Evolutionary conservation across 139 green algal species (phyloP), one percentile per base, ranked within the genome.

Genomic region (Asterochloris erici): DNA sequence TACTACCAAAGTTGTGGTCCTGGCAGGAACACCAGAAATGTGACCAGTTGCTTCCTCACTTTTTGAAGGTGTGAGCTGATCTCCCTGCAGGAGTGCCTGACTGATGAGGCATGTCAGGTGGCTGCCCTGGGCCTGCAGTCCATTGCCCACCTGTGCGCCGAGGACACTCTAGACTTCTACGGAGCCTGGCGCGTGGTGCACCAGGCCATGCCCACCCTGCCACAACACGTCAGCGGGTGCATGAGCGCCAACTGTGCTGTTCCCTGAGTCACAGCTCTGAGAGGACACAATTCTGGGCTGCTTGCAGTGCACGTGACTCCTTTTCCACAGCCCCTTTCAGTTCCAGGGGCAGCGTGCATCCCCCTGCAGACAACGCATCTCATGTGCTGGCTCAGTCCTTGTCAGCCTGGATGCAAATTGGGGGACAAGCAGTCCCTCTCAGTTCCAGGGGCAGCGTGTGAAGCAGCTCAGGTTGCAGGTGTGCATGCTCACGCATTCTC

Each of bases 101-200:
- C 63, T 15, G 77, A 81, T 27, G 29, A 23, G 19, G 68, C 28
- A 29, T 62, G 61, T 63, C n/a, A 62, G 62, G 77, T 74, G 13
- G 63, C 77, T 27, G 27, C 63, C 47, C 27, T 81, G 73, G 77
- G 77, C n/a, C 77, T 81, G 77, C 63, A 73, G 77, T 62, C 77
- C 61, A 74, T 81, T 62, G 77, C 77, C 62, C 63, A 73, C n/a
- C 63, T 81, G 26, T 81, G 77, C 62, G 63, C 68, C 15, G 63
- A 63, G 68, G 77, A 81, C 61, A 63, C 69, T 28, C 63, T 81
- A 64, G 77, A 81, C 61, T 81, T 81, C 77, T 81, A 81, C 16
- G 77, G 62, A 29, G 77, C 77, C 24, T 81, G 77, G 77, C 68
- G 77, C 27, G 77, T 81, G 14, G 77, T 81, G 26, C 77, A 81